Conservation (phyloP, 164 flowering plant genomes). For the Pachysandra terminalis region DNA sequence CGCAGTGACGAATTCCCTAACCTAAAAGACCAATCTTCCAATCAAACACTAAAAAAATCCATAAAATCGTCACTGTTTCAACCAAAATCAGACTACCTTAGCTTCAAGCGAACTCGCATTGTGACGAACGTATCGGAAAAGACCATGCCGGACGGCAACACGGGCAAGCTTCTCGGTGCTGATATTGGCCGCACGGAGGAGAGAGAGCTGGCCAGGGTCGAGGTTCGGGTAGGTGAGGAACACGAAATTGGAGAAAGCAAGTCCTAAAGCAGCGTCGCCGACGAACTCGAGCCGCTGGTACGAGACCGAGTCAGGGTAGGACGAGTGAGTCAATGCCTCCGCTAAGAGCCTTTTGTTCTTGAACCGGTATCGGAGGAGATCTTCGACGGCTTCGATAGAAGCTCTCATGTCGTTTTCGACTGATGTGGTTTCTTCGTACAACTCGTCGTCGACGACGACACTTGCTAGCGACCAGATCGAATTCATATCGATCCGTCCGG, state of each 20-base stretch:
- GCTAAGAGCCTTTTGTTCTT: constrained; percentile 41
- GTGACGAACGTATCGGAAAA: constrained; percentile 50
- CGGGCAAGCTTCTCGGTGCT: constrained; percentile 74
- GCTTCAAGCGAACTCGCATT: constrained; percentile 43
- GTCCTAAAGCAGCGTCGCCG: constrained; percentile 50
- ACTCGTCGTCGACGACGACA: neutral
- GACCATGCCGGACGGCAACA: constrained; percentile 44
- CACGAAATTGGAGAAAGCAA: constrained; percentile 34
- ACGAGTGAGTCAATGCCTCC: constrained; percentile 59
- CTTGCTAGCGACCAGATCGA: neutral
- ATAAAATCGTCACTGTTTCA: neutral
- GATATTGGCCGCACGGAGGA: constrained; percentile 48
- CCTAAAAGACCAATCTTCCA: constrained; percentile 32
- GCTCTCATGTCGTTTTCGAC: constrained; percentile 9
- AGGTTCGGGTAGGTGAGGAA: constrained; percentile 37
- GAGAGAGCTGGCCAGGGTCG: constrained; percentile 42
- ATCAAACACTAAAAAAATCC: neutral
- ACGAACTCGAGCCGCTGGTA: constrained; percentile 65
- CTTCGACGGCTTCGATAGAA: constrained; percentile 32
- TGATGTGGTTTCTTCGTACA: neutral
- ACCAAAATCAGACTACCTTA: constrained; percentile 34
- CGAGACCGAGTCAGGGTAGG: constrained; percentile 28
- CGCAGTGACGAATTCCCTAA: constrained; percentile 48
- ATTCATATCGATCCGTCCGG: neutral
- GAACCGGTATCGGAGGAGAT: constrained; percentile 37